Evolutionary conservation across 257 asterid genomes (phyloP), one percentile per base, ranked within the genome.

Genomic region (Salvia splendens): DNA sequence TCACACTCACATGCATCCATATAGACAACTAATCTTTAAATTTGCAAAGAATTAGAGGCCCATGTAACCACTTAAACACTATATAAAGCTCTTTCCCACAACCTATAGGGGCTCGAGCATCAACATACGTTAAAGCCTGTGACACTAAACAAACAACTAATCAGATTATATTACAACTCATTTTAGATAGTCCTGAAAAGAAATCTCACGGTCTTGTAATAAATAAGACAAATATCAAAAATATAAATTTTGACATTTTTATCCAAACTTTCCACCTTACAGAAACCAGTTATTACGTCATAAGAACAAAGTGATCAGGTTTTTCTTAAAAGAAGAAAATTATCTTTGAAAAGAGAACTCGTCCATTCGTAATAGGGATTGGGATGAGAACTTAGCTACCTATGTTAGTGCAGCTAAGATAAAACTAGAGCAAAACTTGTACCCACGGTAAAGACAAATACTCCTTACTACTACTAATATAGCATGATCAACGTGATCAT

Each of bases 51-150:
- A 12, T 4, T 4, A 9, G 38, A 48, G 61, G 45, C 45, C 45
- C 45, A 12, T 16, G 30, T 2, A 63, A 48, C 12, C 50, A 36
- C 58, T 36, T 51, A 66, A 36, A 49, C 35, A 55, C 46, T 40
- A 66, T 40, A 38, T 52, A 52, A 52, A 66, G 8, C 42, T 12
- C 14, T 7, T n/a, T 15, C 16, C 52, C 45, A 14, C 40, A 42
- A 54, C 28, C 24, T 67, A 17, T 51, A 66, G 62, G 40, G 33
- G 47, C 69, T 14, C 14, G 9, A 65, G 50, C 51, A 65, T 64
- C 62, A 54, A 7, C 40, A 32, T 7, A 16, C 12, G 46, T 35
- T 46, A 16, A 58, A 58, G 58, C 20, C 30, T 4, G 47, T 6
- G 62, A 70, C 4, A 20, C 62, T 11, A 8, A 45, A 38, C 61